A percentile compares a stretch with the other conserved stretches of the same genome.
Conservation (phyloP, 2,329 filamentous ascomycete genomes). For the Colletotrichum incanum region DNA sequence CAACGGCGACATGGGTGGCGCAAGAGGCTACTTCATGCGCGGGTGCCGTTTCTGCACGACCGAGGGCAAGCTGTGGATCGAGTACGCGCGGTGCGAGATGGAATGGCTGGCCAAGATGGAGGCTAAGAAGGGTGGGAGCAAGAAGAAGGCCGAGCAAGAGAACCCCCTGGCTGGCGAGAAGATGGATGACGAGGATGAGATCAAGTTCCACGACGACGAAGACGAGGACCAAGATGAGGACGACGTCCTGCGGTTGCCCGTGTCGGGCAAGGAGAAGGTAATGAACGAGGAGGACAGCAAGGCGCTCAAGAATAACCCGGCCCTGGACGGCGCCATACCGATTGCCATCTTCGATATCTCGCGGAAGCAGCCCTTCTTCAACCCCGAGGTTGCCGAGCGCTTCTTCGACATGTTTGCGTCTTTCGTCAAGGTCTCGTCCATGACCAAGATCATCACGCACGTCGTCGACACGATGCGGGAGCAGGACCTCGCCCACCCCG, state of each 20-base stretch:
- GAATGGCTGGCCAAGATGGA: slow-evolving; percentile 90
- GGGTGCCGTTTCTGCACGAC: slow-evolving; percentile 90
- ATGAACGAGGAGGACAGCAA: slow-evolving; percentile 62
- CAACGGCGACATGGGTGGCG: slow-evolving; percentile 89
- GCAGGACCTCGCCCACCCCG: slow-evolving; percentile 72
- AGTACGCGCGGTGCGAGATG: slow-evolving; percentile 94
- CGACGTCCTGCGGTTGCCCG: slow-evolving; percentile 61
- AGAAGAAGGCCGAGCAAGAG: slow-evolving; percentile 67
- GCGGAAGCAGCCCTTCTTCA: slow-evolving; percentile 82
- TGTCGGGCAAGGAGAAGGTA: slow-evolving; percentile 62
- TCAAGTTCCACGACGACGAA: slow-evolving; percentile 62
- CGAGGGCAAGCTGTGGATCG: slow-evolving; percentile 83
- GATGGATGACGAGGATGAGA: slow-evolving; percentile 65
- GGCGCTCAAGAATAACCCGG: slow-evolving; percentile 81
- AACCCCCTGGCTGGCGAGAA: slow-evolving; percentile 62
- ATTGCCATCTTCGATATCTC: slow-evolving; percentile 92
- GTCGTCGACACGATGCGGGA: slow-evolving; percentile 77
- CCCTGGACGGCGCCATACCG: slow-evolving; percentile 93
- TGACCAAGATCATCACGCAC: slow-evolving; percentile 79
- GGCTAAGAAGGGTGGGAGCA: slow-evolving; percentile 74
- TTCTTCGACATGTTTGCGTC: slow-evolving; percentile 87
- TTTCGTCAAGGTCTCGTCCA: slow-evolving; percentile 78
- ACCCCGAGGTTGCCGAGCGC: slow-evolving; percentile 74
- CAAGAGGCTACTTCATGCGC: slow-evolving; percentile 88
- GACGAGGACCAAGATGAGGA: slow-evolving; percentile 56